Conservation (phyloP, 2,329 filamentous ascomycete genomes). For the Hypoxylon sp. region DNA sequence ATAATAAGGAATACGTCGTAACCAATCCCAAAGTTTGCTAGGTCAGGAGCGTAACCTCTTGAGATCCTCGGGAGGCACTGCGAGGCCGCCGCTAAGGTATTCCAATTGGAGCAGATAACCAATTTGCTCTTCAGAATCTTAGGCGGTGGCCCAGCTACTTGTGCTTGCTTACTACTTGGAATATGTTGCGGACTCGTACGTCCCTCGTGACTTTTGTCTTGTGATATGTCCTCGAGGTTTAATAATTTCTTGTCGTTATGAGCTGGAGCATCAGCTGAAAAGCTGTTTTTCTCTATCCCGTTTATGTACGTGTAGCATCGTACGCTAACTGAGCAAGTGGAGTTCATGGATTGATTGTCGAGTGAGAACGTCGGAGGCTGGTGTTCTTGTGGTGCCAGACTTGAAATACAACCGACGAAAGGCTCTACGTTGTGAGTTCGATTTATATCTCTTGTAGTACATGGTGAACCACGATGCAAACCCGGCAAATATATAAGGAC, state of each 20-base stretch:
- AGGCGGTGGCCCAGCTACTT: background rate
- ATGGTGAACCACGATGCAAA: too few species aligned
- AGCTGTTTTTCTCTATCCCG: background rate
- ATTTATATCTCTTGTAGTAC: too few species aligned
- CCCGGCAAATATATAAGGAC: background rate
- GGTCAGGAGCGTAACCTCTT: too few species aligned
- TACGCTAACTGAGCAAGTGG: background rate
- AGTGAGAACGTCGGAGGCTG: background rate
- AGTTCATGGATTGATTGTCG: background rate
- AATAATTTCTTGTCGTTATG: background rate
- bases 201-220: background rate
- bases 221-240: background rate
- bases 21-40: too few species aligned
- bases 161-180: background rate
- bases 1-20: too few species aligned
- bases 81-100: too few species aligned
- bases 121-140: too few species aligned
- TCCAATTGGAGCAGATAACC: too few species aligned
- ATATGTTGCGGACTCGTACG: background rate
- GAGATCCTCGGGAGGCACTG: too few species aligned
- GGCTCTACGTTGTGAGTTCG: too few species aligned
- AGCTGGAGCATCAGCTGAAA: background rate
- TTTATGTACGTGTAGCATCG: background rate
- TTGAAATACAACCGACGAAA: too few species aligned
- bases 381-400: background rate